These are phyloP conservation scores for Lactarius trivialis DNA, from an alignment of 768 basidiomycete genomes.

Conservation along the genomic window DNA sequence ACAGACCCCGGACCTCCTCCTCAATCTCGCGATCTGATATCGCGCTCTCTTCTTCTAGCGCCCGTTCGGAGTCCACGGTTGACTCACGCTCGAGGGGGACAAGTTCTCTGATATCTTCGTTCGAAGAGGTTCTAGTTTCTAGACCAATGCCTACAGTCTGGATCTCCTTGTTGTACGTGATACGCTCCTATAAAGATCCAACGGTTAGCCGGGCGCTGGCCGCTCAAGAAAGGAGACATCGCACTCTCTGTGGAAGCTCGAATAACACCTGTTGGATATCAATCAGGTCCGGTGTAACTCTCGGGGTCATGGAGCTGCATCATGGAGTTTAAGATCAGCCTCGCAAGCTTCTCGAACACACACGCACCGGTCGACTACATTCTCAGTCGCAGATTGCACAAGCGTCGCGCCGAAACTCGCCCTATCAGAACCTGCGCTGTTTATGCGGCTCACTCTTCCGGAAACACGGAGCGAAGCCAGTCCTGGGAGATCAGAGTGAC, in stretches of 20 bases:
- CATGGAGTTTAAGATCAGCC: background rate
- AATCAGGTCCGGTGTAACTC: constrained; percentile 70
- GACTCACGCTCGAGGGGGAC: constrained; percentile 55
- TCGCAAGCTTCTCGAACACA: background rate
- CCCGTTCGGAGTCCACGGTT: constrained; percentile 60
- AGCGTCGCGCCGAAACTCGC: constrained; percentile 40
- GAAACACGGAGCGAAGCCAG: constrained; percentile 39
- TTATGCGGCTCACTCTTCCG: constrained; percentile 63
- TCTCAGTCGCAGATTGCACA: constrained; percentile 49
- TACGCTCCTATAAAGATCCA: constrained; percentile 49
- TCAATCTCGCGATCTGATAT: constrained; percentile 83
- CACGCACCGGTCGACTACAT: constrained; percentile 62
- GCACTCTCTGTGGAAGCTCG: constrained; percentile 82
- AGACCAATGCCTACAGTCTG: constrained; percentile 66
- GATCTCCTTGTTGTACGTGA: constrained; percentile 79
- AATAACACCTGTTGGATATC: constrained; percentile 88
- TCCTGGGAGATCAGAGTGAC: constrained; percentile 34
- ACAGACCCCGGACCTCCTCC: constrained; percentile 71
- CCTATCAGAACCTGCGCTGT: constrained; percentile 52
- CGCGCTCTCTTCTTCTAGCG: constrained; percentile 73
- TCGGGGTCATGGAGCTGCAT: constrained; percentile 53
- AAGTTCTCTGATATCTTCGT: constrained; percentile 71
- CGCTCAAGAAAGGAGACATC: background rate
- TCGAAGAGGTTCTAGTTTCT: constrained; percentile 43
- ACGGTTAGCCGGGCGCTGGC: background rate